These are phyloP conservation scores for Chlamydomonas schloesseri DNA, from an alignment of 139 green algal genomes.

Conservation along the genomic window DNA sequence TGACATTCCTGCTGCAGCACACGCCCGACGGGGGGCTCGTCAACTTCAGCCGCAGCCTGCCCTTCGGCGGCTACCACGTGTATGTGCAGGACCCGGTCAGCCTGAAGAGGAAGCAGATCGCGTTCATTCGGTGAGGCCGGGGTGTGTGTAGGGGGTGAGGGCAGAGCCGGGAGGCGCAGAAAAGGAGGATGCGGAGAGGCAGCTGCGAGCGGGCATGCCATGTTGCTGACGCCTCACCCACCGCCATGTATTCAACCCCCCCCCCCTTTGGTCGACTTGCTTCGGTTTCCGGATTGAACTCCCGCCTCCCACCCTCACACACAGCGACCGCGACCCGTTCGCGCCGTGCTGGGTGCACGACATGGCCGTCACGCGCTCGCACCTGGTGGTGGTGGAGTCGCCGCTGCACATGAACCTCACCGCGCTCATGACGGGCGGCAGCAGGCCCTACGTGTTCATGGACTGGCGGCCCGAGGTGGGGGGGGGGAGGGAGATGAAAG, in stretches of 20 bases:
- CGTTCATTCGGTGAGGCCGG: constrained; percentile 46
- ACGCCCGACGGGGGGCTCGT: constrained; percentile 45
- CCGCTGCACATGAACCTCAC: constrained; percentile 79
- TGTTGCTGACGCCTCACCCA: no score
- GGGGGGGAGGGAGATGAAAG: no score
- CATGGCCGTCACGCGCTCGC: constrained; percentile 72
- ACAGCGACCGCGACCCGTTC: constrained; percentile 55
- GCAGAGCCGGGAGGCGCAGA: no score
- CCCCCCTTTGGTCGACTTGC: no score
- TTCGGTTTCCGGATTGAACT: no score
- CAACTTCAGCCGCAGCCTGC: constrained; percentile 73
- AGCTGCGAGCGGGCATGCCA: no score
- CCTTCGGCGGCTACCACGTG: constrained; percentile 61
- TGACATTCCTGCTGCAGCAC: no score
- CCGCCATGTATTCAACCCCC: no score
- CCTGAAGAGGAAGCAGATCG: constrained; percentile 55
- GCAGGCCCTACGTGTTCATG: constrained; percentile 73
- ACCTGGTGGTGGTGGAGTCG: constrained; percentile 73
- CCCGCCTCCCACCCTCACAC: neutral
- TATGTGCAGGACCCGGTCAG: constrained; percentile 54
- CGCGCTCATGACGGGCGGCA: constrained; percentile 51
- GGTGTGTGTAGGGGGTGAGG: no score
- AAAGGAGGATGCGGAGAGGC: no score
- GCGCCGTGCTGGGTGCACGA: constrained; percentile 85
- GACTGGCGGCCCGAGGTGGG: constrained; percentile 77